A percentile compares a stretch with the other conserved stretches of the same genome.
Conservation (phyloP, 208 protist species). For the Porcisia deanei region DNA sequence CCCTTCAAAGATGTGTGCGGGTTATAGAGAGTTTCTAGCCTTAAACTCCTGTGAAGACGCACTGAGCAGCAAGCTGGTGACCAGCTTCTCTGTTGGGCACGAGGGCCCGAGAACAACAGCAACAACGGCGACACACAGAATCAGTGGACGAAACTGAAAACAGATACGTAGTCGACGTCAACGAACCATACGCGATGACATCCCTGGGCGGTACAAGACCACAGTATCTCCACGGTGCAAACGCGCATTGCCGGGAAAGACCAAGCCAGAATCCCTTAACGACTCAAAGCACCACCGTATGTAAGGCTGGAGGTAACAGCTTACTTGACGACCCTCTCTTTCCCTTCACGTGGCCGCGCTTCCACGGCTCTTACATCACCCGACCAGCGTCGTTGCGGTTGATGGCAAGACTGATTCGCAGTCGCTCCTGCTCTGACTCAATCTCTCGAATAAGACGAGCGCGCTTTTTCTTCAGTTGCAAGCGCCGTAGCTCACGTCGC, state of each 20-base stretch:
- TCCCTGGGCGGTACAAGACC: neutral
- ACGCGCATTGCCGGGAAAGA: neutral
- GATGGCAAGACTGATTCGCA: conserved; percentile 57
- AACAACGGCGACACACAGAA: no score
- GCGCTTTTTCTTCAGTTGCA: conserved; percentile 32
- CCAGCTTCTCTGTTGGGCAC: neutral
- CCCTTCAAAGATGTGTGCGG: neutral
- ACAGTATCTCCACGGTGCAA: neutral
- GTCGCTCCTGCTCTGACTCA: conserved; percentile 75
- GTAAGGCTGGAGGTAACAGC: neutral
- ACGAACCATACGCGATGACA: neutral
- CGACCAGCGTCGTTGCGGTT: conserved; percentile 52
- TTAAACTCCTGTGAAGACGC: neutral
- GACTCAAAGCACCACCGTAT: neutral
- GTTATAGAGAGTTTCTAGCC: neutral
- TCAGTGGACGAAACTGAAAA: neutral
- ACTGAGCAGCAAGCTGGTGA: neutral
- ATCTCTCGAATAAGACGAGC: conserved; percentile 64
- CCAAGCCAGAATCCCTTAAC: no score
- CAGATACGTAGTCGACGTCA: neutral
- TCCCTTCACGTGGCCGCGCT: neutral
- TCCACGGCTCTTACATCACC: conserved; percentile 2
- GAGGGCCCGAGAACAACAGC: neutral
- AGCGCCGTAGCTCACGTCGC: conserved; percentile 20
- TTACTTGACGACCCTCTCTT: neutral